Conservation (phyloP, 768 basidiomycete species). For the Lyophyllum shimeji region DNA sequence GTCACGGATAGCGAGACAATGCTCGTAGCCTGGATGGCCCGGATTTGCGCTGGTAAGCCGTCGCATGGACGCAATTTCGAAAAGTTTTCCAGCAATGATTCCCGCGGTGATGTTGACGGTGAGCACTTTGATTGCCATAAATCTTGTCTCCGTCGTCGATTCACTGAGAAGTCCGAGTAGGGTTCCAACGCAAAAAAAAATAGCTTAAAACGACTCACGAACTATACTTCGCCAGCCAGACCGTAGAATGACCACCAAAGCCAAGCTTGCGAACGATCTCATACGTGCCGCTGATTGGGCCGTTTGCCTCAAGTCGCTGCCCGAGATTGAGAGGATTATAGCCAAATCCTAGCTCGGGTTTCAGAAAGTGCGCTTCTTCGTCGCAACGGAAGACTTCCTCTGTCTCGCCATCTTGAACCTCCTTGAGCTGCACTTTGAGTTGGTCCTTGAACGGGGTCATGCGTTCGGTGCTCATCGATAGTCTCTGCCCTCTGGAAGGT, state of each 20-base stretch:
- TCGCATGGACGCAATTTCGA: not conserved
- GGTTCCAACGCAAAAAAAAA: slow-evolving; percentile 7
- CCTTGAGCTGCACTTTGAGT: too few species aligned
- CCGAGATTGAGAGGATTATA: not conserved
- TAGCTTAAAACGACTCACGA: not conserved
- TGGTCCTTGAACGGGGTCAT: too few species aligned
- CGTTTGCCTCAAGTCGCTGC: not conserved
- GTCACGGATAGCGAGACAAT: slow-evolving; percentile 3
- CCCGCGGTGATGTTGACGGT: not conserved
- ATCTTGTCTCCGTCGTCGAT: not conserved
- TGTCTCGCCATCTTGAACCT: too few species aligned
- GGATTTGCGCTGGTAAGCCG: not conserved
- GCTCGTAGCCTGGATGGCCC: slow-evolving; percentile 2
- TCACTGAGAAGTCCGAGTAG: not conserved
- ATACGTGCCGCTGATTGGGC: not conserved
- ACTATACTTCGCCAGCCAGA: not conserved
- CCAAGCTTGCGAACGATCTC: not conserved
- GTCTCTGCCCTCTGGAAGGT: too few species aligned
- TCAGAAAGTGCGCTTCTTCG: not conserved
- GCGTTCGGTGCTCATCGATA: too few species aligned
- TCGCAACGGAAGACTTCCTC: not conserved
- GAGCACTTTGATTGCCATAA: not conserved
- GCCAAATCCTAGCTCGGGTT: not conserved
- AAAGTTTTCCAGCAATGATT: not conserved
- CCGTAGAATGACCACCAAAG: not conserved